Evolutionary conservation across 1,139 yeast genomes (phyloP), one percentile per base, ranked within the genome.

Genomic region (Yamadazyma sp.): DNA sequence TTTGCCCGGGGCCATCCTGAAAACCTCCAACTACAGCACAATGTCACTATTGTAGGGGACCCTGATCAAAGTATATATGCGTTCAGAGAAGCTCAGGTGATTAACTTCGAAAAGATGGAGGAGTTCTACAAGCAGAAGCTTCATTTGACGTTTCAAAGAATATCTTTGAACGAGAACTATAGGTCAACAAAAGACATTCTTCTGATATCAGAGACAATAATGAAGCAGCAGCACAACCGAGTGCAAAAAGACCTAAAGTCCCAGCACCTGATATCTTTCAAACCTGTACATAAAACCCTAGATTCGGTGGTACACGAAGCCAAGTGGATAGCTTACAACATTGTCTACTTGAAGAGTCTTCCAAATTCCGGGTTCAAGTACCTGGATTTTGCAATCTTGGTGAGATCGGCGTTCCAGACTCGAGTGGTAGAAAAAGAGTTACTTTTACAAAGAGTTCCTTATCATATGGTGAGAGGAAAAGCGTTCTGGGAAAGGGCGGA

Each of bases 11-110:
- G 69, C 5, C 59, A 62, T 42, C 56, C 63, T 3, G 32, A 52
- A 1, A 39, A 51, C 20, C 34, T 45, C 2, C 29, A 40, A 4
- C 41, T 39, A 25, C 67, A 62, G 44, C 45, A 65, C 37, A 82
- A 82, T 44, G 70, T 90, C 7, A 86, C 97, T 0, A 80, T 89
- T 1, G 97, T 92, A 1, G 98, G 98, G 1, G 98, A 92, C 52
- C 96, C 97, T 0, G 97, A 92, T 59, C 97, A 92, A 59, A 83
- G 96, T 53, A 92, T 92, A 21, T 92, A 92, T 56, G 88, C 83
- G 1, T 90, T 90, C 49, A 69, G 98, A 45, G 81, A 86, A 50
- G 97, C 97, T 0, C 80, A 80, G 31, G 70, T 83, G 0, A 65
- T 67, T 12, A 89, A 87, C 52, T 87, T 92, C 51, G 62, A 61